Conservation (phyloP, 768 basidiomycete species). For the Filobasidium floriforme region DNA sequence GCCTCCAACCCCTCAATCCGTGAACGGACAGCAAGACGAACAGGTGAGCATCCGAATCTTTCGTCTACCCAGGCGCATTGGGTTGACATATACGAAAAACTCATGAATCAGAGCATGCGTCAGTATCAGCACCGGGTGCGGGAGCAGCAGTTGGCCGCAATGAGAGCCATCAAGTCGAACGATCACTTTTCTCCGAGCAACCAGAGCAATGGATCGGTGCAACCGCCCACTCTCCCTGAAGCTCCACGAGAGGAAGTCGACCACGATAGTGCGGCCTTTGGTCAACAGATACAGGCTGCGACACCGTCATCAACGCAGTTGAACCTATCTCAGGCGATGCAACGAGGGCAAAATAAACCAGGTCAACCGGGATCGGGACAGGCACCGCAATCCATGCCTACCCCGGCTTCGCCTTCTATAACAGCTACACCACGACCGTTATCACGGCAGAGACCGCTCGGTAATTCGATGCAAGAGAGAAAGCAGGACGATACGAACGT, state of each 20-base stretch:
- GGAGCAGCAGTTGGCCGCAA: slow-evolving; percentile 1
- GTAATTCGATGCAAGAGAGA: background rate
- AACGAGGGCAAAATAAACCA: slow-evolving; percentile 4
- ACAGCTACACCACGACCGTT: background rate
- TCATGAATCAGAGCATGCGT: background rate
- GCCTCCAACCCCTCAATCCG: slow-evolving; percentile 2
- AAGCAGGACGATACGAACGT: background rate
- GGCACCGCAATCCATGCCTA: background rate
- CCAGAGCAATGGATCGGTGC: background rate
- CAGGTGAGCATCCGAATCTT: background rate
- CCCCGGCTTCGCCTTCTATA: background rate
- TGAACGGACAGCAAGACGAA: background rate
- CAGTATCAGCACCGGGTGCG: slow-evolving; percentile 6
- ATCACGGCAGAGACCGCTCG: background rate
- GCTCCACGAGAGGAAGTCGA: background rate
- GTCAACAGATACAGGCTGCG: background rate
- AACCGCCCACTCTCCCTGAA: background rate
- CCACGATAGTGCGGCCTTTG: background rate
- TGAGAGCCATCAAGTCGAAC: slow-evolving; percentile 1
- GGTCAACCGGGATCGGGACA: background rate
- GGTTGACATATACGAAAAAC: background rate
- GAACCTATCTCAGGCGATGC: slow-evolving; percentile 1
- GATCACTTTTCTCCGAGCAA: background rate
- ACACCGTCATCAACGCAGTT: background rate
- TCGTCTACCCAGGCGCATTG: background rate